Conservation (phyloP, 140 eudicot species). For the Bidens hawaiensis region DNA sequence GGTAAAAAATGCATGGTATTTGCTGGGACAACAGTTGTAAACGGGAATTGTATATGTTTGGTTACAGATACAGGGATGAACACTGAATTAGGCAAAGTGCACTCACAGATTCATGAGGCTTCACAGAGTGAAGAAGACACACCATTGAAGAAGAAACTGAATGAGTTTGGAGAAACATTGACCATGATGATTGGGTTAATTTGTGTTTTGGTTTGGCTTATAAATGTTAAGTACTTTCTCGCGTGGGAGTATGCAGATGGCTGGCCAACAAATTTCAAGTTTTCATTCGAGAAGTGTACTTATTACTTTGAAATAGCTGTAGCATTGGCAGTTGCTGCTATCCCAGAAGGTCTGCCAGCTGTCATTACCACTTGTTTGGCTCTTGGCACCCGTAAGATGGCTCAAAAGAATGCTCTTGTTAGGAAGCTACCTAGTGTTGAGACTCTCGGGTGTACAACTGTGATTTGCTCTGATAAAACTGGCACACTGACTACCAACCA, state of each 20-base stretch:
- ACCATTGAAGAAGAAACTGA: slow-evolving; percentile 85
- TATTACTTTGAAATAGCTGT: slow-evolving; percentile 94
- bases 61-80: slow-evolving; percentile 87
- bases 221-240: slow-evolving; percentile 81
- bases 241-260: slow-evolving; percentile 87
- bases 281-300: slow-evolving; percentile 95
- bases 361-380: slow-evolving; percentile 98
- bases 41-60: slow-evolving; percentile 75
- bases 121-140: slow-evolving; percentile 80
- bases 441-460: slow-evolving; percentile 98
- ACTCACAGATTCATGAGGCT: slow-evolving; percentile 93
- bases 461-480: slow-evolving; percentile 95
- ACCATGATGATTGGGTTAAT: slow-evolving; percentile 77
- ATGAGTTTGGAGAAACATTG: slow-evolving; percentile 88
- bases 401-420: slow-evolving; percentile 93
- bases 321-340: slow-evolving; percentile 99
- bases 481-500: slow-evolving; percentile 96
- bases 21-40: slow-evolving; percentile 97
- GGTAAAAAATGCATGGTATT: slow-evolving; percentile 95
- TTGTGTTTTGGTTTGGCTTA: slow-evolving; percentile 86
- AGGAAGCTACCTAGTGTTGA: slow-evolving; percentile 97
- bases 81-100: slow-evolving; percentile 91
- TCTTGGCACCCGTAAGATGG: slow-evolving; percentile 96
- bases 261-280: slow-evolving; percentile 82
- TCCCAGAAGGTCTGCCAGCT: slow-evolving; percentile 98